Conservation (phyloP, 352 stramenopile genomes). For the Globisporangium spinosum region DNA sequence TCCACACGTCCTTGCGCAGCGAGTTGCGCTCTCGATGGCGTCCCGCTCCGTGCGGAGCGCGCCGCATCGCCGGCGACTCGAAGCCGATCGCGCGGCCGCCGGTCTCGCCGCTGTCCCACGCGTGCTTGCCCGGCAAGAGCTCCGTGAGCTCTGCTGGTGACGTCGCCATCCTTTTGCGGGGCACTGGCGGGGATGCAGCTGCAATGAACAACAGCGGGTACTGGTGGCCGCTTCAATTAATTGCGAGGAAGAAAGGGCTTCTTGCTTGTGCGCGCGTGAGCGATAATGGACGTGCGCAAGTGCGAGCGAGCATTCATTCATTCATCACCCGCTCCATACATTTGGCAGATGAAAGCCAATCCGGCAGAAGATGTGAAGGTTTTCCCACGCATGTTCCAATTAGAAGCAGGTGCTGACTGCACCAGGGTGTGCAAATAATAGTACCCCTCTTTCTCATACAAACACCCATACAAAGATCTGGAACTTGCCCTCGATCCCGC, state of each 20-base stretch:
- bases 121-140: conserved; percentile 27
- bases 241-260: neutral
- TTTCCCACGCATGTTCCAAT: neutral
- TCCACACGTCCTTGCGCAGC: conserved; percentile 65
- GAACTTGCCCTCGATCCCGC: neutral
- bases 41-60: neutral
- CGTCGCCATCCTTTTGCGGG: neutral
- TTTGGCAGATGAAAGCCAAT: neutral
- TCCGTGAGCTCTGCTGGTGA: conserved; percentile 19
- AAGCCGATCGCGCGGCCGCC: conserved; percentile 13
- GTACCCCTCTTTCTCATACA: neutral
- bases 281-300: neutral
- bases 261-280: neutral
- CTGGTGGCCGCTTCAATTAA: neutral
- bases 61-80: conserved; percentile 3
- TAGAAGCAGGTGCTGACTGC: neutral
- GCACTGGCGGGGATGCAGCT: neutral
- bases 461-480: neutral
- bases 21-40: conserved; percentile 11
- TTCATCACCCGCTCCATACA: neutral
- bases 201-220: neutral
- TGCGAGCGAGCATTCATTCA: neutral
- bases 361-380: neutral
- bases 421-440: neutral
- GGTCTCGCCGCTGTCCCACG: conserved; percentile 27